Evolutionary conservation across 2,329 filamentous ascomycete genomes (phyloP), one percentile per base, ranked within the genome.

Genomic region (Talaromyces sp.): DNA sequence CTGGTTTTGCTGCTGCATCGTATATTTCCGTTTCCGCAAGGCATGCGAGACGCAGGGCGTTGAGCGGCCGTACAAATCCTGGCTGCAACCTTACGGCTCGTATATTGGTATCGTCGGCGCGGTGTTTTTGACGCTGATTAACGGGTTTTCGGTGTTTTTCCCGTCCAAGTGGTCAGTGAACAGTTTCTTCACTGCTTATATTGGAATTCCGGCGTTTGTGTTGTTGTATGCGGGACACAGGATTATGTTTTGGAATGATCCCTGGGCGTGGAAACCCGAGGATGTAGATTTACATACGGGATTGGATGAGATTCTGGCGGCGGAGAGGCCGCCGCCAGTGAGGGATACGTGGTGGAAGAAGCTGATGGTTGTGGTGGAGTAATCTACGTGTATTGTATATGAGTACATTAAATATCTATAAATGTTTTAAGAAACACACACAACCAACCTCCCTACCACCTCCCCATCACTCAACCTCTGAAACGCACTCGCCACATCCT

Each of bases 81-180:
- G 68, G 24, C 65, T 86, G 5, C 85, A 87, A 66, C 85, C 89
- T 0, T 91, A 87, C 68, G 85, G 84, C 2, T 83, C 88, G 0
- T 90, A 81, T 67, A 74, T 83, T 58, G 80, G 82, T 10, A 80
- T 91, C 1, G 70, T 82, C 17, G 70, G 70, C 10, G 67, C 68
- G 0, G 69, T 85, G 26, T 81, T 91, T 57, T 78, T 92, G n/a
- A 84, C 82, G 1, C 74, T 92, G 3, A 87, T 90, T 65, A 91
- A 91, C 67, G 90, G 89, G 1, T 93, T 92, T 74, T 83, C 86
- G 38, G 83, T 88, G 14, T 92, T 93, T 70, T 63, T 63, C 57
- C 62, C 62, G 10, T 62, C 56, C 29, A 56, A 63, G 35, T 63
- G 56, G 56, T 59, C 79, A 17, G 82, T 81, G 0, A 78, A 80